Conservation (phyloP, 768 basidiomycete genomes). For the Thelephora aurantiotincta region DNA sequence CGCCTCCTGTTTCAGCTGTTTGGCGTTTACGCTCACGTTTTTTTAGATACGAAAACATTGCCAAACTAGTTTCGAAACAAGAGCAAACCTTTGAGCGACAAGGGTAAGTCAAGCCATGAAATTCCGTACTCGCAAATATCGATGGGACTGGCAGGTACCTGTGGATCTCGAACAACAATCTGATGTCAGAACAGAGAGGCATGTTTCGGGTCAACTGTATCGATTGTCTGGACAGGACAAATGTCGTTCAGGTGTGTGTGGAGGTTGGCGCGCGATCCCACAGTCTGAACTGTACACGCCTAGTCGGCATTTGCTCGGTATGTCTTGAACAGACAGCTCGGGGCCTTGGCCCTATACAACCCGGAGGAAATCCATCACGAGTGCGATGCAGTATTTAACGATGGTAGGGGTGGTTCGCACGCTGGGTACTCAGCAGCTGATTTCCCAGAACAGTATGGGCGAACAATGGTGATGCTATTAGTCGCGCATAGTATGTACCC, state of each 20-base stretch:
- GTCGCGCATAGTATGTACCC: conserved; percentile 61
- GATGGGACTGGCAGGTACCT: conserved; percentile 39
- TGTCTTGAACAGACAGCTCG: conserved; percentile 61
- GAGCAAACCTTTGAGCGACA: conserved; percentile 66
- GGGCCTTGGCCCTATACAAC: conserved; percentile 54
- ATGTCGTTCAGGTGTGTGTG: conserved; percentile 68
- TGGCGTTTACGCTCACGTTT: conserved; percentile 4
- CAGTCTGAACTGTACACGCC: conserved; percentile 5
- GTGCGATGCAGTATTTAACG: conserved; percentile 66
- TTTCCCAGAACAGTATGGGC: conserved; percentile 66
- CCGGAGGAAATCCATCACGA: conserved; percentile 41
- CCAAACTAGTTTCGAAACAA: conserved; percentile 56
- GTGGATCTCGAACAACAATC: conserved; percentile 59
- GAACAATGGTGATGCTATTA: conserved; percentile 94
- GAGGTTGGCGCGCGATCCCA: background rate
- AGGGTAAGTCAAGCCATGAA: conserved; percentile 33
- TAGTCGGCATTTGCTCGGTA: conserved; percentile 88
- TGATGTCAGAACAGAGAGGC: conserved; percentile 73
- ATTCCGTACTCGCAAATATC: background rate
- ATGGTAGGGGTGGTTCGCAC: conserved; percentile 31
- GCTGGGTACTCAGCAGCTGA: background rate
- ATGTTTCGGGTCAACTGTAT: conserved; percentile 90
- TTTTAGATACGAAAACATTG: conserved; percentile 77
- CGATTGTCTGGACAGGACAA: conserved; percentile 90
- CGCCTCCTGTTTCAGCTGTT: conserved; percentile 5